phyloP scores from a whole-genome alignment of 2,329 filamentous ascomycete genomes.

The Hymenotorrendiella dingleyae region DNA sequence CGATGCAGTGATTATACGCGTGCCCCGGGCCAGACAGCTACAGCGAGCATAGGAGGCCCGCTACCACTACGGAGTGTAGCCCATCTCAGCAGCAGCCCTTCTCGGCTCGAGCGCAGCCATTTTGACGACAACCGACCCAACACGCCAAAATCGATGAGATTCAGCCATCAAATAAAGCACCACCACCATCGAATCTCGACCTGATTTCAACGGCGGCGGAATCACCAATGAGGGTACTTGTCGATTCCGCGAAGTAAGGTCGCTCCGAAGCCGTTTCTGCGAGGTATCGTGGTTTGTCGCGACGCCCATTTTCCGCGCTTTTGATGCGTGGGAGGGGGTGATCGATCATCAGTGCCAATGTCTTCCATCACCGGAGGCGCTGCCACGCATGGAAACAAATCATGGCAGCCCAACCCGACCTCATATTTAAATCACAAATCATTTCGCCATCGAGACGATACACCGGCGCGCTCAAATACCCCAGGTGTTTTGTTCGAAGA shows the following conservation, averaged over 20 bases:
- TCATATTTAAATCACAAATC: conserved; percentile 42
- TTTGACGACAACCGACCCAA: conserved; percentile 8
- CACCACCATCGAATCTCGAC: conserved; percentile 20
- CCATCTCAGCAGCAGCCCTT: background rate
- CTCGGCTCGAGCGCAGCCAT: background rate
- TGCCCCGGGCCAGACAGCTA: too few relatives aligned
- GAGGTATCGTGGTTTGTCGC: conserved; percentile 22
- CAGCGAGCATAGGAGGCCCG: too few relatives aligned
- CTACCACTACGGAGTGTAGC: background rate
- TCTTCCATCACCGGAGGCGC: conserved; percentile 19
- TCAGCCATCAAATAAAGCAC: conserved; percentile 18
- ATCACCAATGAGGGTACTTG: conserved; percentile 22
- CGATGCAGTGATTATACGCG: too few relatives aligned
- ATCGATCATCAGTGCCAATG: conserved; percentile 14
- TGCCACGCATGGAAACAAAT: conserved; percentile 43
- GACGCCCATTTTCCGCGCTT: conserved; percentile 12
- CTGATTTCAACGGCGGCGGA: conserved; percentile 10
- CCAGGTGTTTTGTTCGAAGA: conserved; percentile 24
- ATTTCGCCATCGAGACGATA: conserved; percentile 58
- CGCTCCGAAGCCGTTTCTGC: conserved; percentile 16
- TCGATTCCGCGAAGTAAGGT: conserved; percentile 22
- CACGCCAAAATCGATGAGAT: conserved; percentile 9
- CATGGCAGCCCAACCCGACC: conserved; percentile 59
- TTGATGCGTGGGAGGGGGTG: conserved; percentile 10
- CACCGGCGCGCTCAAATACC: conserved; percentile 27